A percentile compares a stretch with the other conserved stretches of the same genome.
Evolutionary conservation across 441 rosid species (phyloP).

Genomic region (Hypseocharis bilobata): DNA sequence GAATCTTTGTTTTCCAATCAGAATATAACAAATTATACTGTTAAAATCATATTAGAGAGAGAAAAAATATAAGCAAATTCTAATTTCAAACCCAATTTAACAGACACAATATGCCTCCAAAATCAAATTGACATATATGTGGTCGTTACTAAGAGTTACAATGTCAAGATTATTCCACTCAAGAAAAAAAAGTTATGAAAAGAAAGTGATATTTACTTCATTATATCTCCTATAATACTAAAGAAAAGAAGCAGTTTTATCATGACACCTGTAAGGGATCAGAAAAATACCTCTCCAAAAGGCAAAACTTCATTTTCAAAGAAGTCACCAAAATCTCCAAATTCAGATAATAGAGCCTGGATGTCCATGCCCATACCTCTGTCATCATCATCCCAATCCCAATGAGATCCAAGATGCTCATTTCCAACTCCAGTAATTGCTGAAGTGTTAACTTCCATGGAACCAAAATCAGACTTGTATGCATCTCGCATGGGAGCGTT

Average conservation of each 20-base stretch:
- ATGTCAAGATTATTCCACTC: conserved; percentile 3
- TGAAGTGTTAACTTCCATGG: conserved; percentile 49
- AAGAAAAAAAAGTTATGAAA: neutral
- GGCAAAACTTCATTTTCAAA: conserved; percentile 88
- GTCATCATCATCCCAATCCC: conserved; percentile 95
- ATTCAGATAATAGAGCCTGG: conserved; percentile 94
- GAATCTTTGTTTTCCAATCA: conserved; percentile 1
- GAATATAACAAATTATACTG: neutral
- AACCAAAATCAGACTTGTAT: conserved; percentile 49
- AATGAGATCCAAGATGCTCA: conserved; percentile 64
- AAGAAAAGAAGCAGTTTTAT: conserved; percentile 3
- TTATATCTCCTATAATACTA: neutral
- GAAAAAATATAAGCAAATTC: neutral
- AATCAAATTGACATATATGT: neutral
- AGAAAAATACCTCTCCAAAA: conserved; percentile 86
- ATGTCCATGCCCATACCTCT: conserved; percentile 85
- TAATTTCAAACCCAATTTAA: neutral
- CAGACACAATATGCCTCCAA: neutral
- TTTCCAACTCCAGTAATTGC: conserved; percentile 57
- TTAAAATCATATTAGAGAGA: neutral
- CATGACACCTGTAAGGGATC: conserved; percentile 9
- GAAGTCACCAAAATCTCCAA: conserved; percentile 99
- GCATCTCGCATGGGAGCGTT: conserved; percentile 44
- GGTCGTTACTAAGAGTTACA: neutral
- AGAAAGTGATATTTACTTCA: too few relatives aligned